phyloP scores from a whole-genome alignment of 163 green algal species.

The Chlorella variabilis region DNA sequence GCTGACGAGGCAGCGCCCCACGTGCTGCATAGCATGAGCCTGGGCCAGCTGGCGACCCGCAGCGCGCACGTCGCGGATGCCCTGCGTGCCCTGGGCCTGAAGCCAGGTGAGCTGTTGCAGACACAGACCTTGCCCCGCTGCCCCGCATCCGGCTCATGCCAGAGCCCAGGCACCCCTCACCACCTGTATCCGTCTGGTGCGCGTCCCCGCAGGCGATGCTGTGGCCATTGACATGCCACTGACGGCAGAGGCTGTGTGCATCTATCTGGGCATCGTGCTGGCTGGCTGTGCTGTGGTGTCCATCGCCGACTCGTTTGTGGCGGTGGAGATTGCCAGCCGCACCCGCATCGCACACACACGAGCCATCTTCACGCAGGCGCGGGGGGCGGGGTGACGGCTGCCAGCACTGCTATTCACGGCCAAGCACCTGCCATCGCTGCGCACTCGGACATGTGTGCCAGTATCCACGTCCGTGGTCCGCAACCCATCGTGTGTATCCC shows the following conservation, averaged over 20 bases:
- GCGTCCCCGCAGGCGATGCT: slow-evolving; percentile 57
- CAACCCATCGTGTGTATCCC: too few relatives aligned
- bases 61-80: slow-evolving; percentile 55
- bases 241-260: slow-evolving; percentile 64
- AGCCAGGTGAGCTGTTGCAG: slow-evolving; percentile 54
- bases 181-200: not conserved
- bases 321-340: slow-evolving; percentile 75
- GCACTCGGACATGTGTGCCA: too few relatives aligned
- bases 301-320: slow-evolving; percentile 89
- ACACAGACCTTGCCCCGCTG: not conserved
- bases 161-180: too few relatives aligned
- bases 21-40: slow-evolving; percentile 56
- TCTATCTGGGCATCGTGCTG: slow-evolving; percentile 89
- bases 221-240: slow-evolving; percentile 91
- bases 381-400: not conserved
- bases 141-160: too few relatives aligned
- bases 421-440: too few relatives aligned
- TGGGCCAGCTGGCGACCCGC: slow-evolving; percentile 61
- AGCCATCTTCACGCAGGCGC: slow-evolving; percentile 85
- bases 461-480: too few relatives aligned
- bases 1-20: slow-evolving; percentile 62
- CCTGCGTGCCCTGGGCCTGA: slow-evolving; percentile 47
- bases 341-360: slow-evolving; percentile 74
- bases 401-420: not conserved
- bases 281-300: slow-evolving; percentile 73